Conservation (phyloP, 148 eudicot species). For the Diospyros kaki region DNA sequence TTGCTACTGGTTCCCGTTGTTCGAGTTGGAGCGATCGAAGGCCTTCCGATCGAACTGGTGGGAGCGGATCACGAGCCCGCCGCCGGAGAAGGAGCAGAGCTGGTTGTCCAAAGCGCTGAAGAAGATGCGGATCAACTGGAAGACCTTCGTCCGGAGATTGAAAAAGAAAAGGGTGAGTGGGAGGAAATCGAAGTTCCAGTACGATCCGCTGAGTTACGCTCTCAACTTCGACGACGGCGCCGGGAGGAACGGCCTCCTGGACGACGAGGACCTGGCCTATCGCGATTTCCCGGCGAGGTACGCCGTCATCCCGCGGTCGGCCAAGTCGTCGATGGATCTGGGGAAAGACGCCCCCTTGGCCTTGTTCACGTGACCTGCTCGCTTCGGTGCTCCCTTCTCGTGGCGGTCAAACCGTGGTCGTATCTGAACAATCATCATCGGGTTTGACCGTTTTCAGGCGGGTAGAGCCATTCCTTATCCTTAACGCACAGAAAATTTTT, state of each 20-base stretch:
- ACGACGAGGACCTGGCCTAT: constrained; percentile 20
- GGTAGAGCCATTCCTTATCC: no score
- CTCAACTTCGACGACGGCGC: constrained; percentile 45
- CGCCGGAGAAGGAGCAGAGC: constrained; percentile 13
- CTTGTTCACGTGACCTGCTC: constrained; percentile 14
- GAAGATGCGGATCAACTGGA: constrained; percentile 33
- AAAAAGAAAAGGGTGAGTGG: constrained; percentile 9
- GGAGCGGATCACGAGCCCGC: constrained; percentile 23
- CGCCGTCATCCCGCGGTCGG: constrained; percentile 22
- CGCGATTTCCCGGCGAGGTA: constrained; percentile 39
- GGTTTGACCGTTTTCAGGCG: no score
- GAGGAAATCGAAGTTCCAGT: constrained; percentile 25
- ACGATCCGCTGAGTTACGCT: constrained; percentile 42
- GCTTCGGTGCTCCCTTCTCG: no score
- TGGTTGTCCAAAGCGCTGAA: constrained; percentile 15
- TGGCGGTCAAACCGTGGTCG: no score
- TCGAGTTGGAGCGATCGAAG: neutral
- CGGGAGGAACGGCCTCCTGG: constrained; percentile 10
- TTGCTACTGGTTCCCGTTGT: constrained; percentile 22
- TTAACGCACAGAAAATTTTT: no score
- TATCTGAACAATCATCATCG: no score
- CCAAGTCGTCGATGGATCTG: constrained; percentile 14
- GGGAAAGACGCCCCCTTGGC: constrained; percentile 13
- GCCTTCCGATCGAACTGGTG: constrained; percentile 16
- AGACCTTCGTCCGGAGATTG: constrained; percentile 40